These are phyloP conservation scores for Suillus fuscotomentosus DNA, from an alignment of 768 basidiomycete species.

Conservation along the genomic window DNA sequence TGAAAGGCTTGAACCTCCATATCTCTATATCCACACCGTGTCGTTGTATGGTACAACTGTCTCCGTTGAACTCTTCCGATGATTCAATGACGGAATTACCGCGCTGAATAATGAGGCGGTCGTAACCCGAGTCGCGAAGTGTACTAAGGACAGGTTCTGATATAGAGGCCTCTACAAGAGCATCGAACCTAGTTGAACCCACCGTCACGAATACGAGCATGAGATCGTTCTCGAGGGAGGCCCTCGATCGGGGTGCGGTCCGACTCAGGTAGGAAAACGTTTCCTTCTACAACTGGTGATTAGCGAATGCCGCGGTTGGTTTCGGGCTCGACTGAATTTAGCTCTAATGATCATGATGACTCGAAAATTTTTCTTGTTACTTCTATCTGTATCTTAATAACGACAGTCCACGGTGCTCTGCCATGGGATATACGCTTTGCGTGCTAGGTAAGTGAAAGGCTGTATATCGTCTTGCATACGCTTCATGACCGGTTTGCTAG, in stretches of 20 bases:
- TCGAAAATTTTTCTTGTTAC: constrained; percentile 4
- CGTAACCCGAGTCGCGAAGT: constrained; percentile 56
- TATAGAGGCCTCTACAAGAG: constrained; percentile 61
- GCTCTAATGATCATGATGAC: constrained; percentile 8
- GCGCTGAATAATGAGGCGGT: constrained; percentile 68
- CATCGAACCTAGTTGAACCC: constrained; percentile 86
- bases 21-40: constrained; percentile 56
- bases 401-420: constrained; percentile 3
- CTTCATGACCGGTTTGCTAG: constrained; percentile 38
- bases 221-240: neutral
- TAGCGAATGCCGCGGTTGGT: neutral
- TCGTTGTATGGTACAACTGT: constrained; percentile 22
- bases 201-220: constrained; percentile 74
- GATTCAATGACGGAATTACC: constrained; percentile 58
- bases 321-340: neutral
- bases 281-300: neutral
- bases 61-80: constrained; percentile 23
- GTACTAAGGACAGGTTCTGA: constrained; percentile 55
- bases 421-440: constrained; percentile 92
- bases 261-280: neutral
- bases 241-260: neutral
- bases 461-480: constrained; percentile 6
- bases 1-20: constrained; percentile 73
- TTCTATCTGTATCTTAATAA: neutral
- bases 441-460: constrained; percentile 58